A percentile compares a stretch with the other conserved stretches of the same genome.
Conservation (phyloP, 768 basidiomycete species). For the Suillus discolor region DNA sequence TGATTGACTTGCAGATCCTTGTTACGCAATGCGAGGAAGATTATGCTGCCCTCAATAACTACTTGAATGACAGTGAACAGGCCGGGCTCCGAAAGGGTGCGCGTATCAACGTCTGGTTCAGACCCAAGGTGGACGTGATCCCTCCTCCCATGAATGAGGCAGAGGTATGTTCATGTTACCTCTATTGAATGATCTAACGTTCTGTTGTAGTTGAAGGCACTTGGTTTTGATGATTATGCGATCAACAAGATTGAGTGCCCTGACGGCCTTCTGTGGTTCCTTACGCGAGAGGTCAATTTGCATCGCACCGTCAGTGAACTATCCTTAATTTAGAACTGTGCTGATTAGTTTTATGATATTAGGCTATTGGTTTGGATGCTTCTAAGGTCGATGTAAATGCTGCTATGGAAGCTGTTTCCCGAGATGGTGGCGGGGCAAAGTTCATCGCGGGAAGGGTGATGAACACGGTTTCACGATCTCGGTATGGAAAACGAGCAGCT, state of each 20-base stretch:
- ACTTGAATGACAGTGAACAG: slow-evolving; percentile 64
- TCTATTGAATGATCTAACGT: slow-evolving; percentile 6
- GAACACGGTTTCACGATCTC: slow-evolving; percentile 65
- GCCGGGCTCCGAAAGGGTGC: slow-evolving; percentile 52
- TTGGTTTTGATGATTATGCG: slow-evolving; percentile 83
- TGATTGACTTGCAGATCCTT: slow-evolving; percentile 60
- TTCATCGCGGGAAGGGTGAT: slow-evolving; percentile 64
- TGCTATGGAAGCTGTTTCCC: slow-evolving; percentile 64
- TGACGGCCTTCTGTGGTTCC: slow-evolving; percentile 69
- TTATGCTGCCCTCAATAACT: slow-evolving; percentile 65
- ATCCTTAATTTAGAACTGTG: not conserved
- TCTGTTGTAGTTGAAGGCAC: slow-evolving; percentile 48
- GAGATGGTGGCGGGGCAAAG: slow-evolving; percentile 53
- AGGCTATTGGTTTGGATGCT: slow-evolving; percentile 66
- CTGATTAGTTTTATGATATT: not conserved
- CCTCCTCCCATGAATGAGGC: slow-evolving; percentile 60
- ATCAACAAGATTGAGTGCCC: slow-evolving; percentile 82
- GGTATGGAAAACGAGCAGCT: slow-evolving; percentile 67
- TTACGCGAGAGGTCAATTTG: slow-evolving; percentile 62
- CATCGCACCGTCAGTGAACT: slow-evolving; percentile 66
- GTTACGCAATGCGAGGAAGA: slow-evolving; percentile 85
- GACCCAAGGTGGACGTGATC: slow-evolving; percentile 39
- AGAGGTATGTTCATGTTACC: slow-evolving; percentile 47
- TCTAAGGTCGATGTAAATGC: slow-evolving; percentile 49
- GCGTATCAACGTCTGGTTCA: slow-evolving; percentile 69